Conservation (phyloP, 352 stramenopile genomes). For the Phytopythium helicoides region DNA sequence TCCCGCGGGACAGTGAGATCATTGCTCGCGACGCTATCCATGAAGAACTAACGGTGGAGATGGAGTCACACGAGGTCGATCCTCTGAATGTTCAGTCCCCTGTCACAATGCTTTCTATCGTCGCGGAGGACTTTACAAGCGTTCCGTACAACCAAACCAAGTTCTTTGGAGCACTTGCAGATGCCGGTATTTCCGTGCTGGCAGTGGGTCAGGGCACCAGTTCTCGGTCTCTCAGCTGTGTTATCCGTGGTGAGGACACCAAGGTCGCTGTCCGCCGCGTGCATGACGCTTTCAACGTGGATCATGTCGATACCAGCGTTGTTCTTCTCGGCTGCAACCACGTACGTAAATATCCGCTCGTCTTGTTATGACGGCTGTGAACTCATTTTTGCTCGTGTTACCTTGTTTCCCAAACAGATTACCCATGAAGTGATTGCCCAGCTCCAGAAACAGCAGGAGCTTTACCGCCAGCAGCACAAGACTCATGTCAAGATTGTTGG, state of each 20-base stretch:
- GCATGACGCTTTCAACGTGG: conserved; percentile 81
- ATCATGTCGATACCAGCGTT: conserved; percentile 69
- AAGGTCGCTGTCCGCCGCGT: conserved; percentile 76
- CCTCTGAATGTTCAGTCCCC: conserved; percentile 60
- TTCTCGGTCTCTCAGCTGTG: conserved; percentile 73
- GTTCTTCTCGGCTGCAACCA: conserved; percentile 72
- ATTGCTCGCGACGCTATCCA: conserved; percentile 43
- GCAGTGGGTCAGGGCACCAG: conserved; percentile 77
- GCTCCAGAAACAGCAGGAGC: conserved; percentile 52
- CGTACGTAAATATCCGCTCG: conserved; percentile 13
- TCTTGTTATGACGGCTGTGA: background rate
- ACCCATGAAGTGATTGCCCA: conserved; percentile 59
- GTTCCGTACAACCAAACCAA: conserved; percentile 70
- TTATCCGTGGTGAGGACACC: conserved; percentile 64
- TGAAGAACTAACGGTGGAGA: conserved; percentile 47
- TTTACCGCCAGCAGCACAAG: conserved; percentile 72
- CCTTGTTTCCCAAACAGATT: conserved; percentile 23
- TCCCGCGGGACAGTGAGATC: conserved; percentile 37
- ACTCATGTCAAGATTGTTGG: conserved; percentile 63
- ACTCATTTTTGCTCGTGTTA: background rate
- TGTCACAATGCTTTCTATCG: conserved; percentile 85
- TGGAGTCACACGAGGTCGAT: conserved; percentile 74
- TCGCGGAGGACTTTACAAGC: conserved; percentile 74
- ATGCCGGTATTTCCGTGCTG: conserved; percentile 66
- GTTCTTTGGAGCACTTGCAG: conserved; percentile 73